Percentiles rank a stretch among this genome's conserved stretches.
Conservation (phyloP, 371 early-diverging fungal genomes). For the Mortierella sp. region DNA sequence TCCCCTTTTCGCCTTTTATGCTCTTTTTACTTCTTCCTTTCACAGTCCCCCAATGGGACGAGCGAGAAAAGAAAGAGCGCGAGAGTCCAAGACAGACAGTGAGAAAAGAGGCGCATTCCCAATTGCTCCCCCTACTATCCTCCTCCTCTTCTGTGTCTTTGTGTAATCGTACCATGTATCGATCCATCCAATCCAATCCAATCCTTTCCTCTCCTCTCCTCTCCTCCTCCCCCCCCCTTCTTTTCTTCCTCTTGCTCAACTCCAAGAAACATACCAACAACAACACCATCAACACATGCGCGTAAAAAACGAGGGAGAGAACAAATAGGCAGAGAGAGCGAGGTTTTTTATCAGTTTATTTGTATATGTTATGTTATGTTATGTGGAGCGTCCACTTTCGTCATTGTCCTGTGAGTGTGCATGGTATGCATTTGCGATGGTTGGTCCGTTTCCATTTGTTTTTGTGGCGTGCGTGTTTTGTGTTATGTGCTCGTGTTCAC, state of each 20-base stretch:
- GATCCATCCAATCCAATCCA: conserved; percentile 3
- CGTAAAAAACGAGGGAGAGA: not conserved
- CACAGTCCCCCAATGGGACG: conserved; percentile 3
- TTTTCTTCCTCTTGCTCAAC: not conserved
- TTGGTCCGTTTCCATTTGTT: conserved; percentile 2
- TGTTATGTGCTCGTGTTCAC: not conserved
- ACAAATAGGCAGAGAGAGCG: conserved; percentile 13
- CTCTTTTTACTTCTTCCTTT: not conserved
- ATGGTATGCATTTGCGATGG: conserved; percentile 2
- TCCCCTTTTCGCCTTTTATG: not conserved
- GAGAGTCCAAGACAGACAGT: not conserved
- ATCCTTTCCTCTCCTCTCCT: not conserved
- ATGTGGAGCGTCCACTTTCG: not conserved
- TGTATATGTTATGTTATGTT: conserved; percentile 8
- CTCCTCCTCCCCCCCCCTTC: not conserved
- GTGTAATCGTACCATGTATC: conserved; percentile 4
- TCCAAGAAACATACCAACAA: not conserved
- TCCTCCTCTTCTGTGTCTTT: not conserved
- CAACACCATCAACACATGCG: not conserved
- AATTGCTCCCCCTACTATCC: conserved; percentile 9
- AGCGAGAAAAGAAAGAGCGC: not conserved
- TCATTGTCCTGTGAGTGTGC: not conserved
- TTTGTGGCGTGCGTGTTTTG: not conserved
- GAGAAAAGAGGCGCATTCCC: not conserved
- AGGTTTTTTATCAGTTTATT: not conserved